Base-by-base conservation (phyloP, 164 flowering plant genomes). In the Sedum album region DNA sequence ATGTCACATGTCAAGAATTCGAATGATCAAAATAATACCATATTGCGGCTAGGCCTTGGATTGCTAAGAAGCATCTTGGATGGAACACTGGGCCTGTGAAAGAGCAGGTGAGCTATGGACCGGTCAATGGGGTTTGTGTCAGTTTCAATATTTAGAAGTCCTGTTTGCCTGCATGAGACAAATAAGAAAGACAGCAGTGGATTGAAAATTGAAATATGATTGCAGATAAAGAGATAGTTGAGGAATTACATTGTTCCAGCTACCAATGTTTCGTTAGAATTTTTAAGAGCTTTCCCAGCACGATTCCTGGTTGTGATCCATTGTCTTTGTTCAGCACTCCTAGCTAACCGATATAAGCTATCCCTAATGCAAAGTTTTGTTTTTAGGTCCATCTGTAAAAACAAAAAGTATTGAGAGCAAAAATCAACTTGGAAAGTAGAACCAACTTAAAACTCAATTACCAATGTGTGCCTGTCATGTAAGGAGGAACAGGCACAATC, bases 101-200 rank as follows among this genome's bases (percentile, higher is more conserved):
- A 92, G 73, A 92, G 81, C 72, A 92, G 72, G 75, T 86, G 89
- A 46, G 96, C 97, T 66, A 92, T 83, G 7, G 97, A 85, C 42
- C 96, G 86, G 70, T 92, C 97, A 28, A 92, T 86, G 26, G 96
- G 92, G 73, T 92, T 92, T 70, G 97, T 92, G 67, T 82, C 83
- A 36, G 94, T 86, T 78, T 92, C 97, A 65, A 87, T 78, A 72
- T 85, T 92, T 77, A 84, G 46, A 63, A 80, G 83, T 44, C 81
- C 83, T 28, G 66, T 28, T 68, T 79, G 77, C 83, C 96, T 86
- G 36, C 6, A 44, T 17, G 7, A 21, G 6, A 66, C 35, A 60
- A 41, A 11, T 9, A 5, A 55, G 61, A 25, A 26, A 55, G 25
- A 14, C 10, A 25, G 5, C 1, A 2, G 13, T 14, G 14, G 15